Base-by-base conservation (phyloP, 2,329 filamentous ascomycete genomes). In the Aspergillus clavatus region DNA sequence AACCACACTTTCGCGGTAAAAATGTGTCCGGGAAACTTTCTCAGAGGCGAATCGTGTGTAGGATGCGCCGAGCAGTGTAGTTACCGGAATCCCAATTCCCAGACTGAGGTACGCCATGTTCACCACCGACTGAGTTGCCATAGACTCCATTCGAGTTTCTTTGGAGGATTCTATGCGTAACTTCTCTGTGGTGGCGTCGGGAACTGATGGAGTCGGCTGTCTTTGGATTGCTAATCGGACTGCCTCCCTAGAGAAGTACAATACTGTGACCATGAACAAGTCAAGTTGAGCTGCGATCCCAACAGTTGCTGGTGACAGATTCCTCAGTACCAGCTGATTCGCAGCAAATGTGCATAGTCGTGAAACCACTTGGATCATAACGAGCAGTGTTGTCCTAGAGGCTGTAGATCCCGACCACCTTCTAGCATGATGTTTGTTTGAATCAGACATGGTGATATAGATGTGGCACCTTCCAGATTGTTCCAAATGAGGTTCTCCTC, bases 231-330 rank as follows among this genome's bases (percentile, higher is more conserved):
- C 89, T n/a, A 95, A 85, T 12, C 93, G 84, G 39, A 97, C 72
- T 59, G 86, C 91, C 69, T 98, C 93, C 29, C 93, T 80, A 0
- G 93, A 86, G 61, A 98, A 97, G 68, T 95, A 96, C 0, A 98
- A 77, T n/a, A 94, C 84, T 0, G 89, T 89, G 36, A 95, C 85
- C 48, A 91, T 90, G 66, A 90, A 96, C 1, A 97, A 82, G 59
- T 98, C 93, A 3, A 98, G 78, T 66, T 96, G 93, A 0, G 90
- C 85, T 2, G 90, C 86, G 4, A 95, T 76, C 5, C 91, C 93
- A 1, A 98, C 79, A 0, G 94, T 77, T 47, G 85, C 80, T 0
- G 93, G 90, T 1, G 89, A 95, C 36, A 97, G 74, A 63, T 87
- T 91, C 27, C 91, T 87, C 6, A 98, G 78, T 23, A 98, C 80